These are phyloP conservation scores for Clitocybe nebularis DNA, from an alignment of 1,284 basidiomycete species.

Conservation along the genomic window DNA sequence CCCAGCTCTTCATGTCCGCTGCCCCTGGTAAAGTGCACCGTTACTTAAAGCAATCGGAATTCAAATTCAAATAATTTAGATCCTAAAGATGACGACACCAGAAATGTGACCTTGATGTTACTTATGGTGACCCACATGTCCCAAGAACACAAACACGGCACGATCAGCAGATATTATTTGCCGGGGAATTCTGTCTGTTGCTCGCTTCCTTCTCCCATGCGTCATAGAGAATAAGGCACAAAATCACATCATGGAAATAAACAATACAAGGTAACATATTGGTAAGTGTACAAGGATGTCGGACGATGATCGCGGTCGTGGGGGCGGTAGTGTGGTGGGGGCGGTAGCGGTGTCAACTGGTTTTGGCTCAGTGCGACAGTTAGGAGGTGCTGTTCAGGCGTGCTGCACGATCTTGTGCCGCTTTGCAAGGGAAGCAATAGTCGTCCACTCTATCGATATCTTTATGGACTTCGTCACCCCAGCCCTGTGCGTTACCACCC, in stretches of 20 bases:
- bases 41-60: too few species aligned
- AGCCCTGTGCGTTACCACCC: slow-evolving; percentile 37
- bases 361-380: slow-evolving; percentile 1
- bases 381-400: slow-evolving; percentile 12
- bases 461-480: slow-evolving; percentile 49
- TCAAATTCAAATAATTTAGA: too few species aligned
- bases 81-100: neutral
- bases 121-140: slow-evolving; percentile 1
- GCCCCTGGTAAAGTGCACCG: too few species aligned
- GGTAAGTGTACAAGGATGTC: slow-evolving; percentile 15
- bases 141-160: neutral
- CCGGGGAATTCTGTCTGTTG: slow-evolving; percentile 9
- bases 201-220: slow-evolving; percentile 10
- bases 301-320: neutral
- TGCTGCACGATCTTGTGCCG: slow-evolving; percentile 29
- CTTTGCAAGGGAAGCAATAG: slow-evolving; percentile 49
- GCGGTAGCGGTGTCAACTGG: neutral
- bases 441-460: slow-evolving; percentile 56
- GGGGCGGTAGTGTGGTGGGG: slow-evolving; percentile 9
- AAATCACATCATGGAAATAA: slow-evolving; percentile 13
- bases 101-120: slow-evolving; percentile 7
- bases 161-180: slow-evolving; percentile 7
- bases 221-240: slow-evolving; percentile 19
- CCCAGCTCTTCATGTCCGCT: too few species aligned
- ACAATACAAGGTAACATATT: slow-evolving; percentile 13